These are phyloP conservation scores for Brassica cretica DNA, from an alignment of 345 rosid genomes.

Conservation along the genomic window DNA sequence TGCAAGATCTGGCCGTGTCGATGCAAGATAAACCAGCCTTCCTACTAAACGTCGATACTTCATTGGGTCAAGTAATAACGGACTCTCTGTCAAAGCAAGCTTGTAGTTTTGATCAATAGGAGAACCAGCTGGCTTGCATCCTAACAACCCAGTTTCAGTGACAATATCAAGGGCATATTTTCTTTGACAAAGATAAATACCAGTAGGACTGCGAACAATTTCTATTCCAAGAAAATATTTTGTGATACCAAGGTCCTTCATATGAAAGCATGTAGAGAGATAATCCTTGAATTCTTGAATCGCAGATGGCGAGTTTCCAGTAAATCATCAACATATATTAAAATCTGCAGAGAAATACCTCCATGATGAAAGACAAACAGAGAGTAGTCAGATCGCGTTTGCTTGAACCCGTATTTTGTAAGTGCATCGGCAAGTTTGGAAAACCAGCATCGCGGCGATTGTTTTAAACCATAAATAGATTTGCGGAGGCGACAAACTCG, in stretches of 20 bases:
- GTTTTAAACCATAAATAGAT: not conserved
- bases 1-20: not conserved
- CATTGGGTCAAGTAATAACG: not conserved
- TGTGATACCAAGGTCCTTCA: not conserved
- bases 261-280: not conserved
- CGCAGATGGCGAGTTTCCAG: not conserved
- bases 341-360: not conserved
- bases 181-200: not conserved
- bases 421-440: not conserved
- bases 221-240: not conserved
- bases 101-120: not conserved
- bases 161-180: not conserved
- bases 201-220: not conserved
- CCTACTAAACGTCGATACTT: not conserved
- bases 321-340: not conserved
- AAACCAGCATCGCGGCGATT: not conserved
- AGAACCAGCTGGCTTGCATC: too few species aligned
- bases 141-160: too few species aligned
- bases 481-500: too few species aligned
- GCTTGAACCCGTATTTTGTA: not conserved
- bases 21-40: not conserved
- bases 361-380: not conserved
- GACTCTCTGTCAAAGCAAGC: not conserved
- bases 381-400: not conserved
- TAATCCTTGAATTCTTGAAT: not conserved